Evolutionary conservation across 2,329 filamentous ascomycete genomes (phyloP), one percentile per base, ranked within the genome.

Genomic region (Alternaria sp.): DNA sequence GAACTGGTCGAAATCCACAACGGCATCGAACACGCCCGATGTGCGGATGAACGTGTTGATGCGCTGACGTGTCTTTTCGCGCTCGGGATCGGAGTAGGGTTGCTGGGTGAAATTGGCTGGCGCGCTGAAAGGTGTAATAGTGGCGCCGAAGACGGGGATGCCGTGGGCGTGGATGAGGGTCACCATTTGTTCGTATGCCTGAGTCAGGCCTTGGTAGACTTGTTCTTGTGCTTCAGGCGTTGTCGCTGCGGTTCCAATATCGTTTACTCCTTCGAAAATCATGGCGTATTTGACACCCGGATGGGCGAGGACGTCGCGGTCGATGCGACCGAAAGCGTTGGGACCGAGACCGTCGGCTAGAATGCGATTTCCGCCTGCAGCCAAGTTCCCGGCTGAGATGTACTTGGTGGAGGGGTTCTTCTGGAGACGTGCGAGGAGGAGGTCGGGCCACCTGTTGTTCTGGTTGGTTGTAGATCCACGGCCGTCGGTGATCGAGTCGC

Each of bases 351-450:
- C 87, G 55, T 89, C 88, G 10, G 80, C 79, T 1, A 91, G 83
- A 3, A 91, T 83, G 0, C 88, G 81, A 76, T 91, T 91, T n/a
- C 89, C 90, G 47, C 89, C 89, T 1, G 89, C 89, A 2, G 89
- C 89, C 77, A 91, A 86, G 79, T 91, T 91, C 66, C 85, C 81
- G 12, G 91, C 78, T 12, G 84, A 84, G 54, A 91, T 83, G 64
- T 85, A 79, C 21, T 78, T 80, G 50, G 85, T 84, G 12, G 75
- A 66, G 10, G 75, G 73, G 50, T 25, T 52, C 49, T 70, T 82
- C 73, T 67, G 83, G 72, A 71, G 87, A 83, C 81, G 89, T 78
- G 59, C 82, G 30, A 74, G 68, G 19, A 77, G 69, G 5, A 74
- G 71, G 44, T 79, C 74, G 0, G 77, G 76, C 77, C 76, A 80